Evolutionary conservation across 768 basidiomycete genomes (phyloP), one percentile per base, ranked within the genome.

Genomic region (Russula earlei): DNA sequence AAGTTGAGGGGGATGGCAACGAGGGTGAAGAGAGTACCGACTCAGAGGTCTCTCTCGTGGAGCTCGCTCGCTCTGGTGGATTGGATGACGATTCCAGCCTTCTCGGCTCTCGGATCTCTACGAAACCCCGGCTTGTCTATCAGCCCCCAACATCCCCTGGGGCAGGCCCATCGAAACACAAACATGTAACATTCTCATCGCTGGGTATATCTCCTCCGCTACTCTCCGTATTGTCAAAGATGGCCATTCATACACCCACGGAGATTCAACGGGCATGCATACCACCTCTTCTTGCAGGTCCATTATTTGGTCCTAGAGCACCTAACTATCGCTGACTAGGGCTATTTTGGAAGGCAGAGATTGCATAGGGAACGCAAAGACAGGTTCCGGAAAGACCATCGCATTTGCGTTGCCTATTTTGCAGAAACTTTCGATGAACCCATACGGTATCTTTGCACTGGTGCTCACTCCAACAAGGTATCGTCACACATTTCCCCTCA

Each of bases 351-450:
- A 70, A 91, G 95, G 95, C 37, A 80, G 85, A 66, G 95, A 99
- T 69, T 97, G 94, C 68, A 91, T 99, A 56, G 96, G 96, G 10
- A 93, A 95, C 61, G 93, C 96, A 1, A 94, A 97, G 72, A 99
- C 96, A 0, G 96, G 96, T 50, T 93, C 91, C 2, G 95, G 95
- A 64, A 99, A 99, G 73, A 99, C 96, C 0, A 83, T 99, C 56
- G 94, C 96, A 0, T 99, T 99, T 63, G 96, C 95, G 1, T 70
- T 97, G 5, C 96, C 96, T 5, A 97, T 98, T 54, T 74, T 98
- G 7, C 92, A 99, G 68, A 81, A 81, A 63, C 77, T 99, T 31
- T 83, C 87, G 1, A 72, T 77, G 5, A 95, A 98, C 70, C 95
- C 96, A 0, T 96, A 91, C 64, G 96, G 95, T 1, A 87, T 98